Base-by-base conservation (phyloP, 371 early-diverging fungal genomes). In the Mucor piriformis region DNA sequence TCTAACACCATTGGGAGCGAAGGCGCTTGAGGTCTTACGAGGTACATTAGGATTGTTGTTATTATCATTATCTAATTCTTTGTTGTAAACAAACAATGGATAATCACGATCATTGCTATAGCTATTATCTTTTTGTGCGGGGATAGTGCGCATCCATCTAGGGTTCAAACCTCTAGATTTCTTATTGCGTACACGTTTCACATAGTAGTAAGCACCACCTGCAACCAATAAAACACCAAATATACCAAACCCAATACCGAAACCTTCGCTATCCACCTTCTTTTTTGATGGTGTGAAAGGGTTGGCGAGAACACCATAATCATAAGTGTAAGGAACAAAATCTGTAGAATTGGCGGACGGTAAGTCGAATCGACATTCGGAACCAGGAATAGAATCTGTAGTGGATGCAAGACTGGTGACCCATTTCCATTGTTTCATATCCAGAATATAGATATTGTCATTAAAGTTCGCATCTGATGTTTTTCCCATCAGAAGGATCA, bases 381-480 rank as follows among this genome's bases (percentile, higher is more conserved):
- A 42, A 10, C 57, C 6, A 8, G 50, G 46, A 1, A 57, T 50
- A 15, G 54, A n/a, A 21, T 33, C 21, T 3, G 43, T 2, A 35
- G 24, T 18, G 23, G 18, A 23, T 8, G 25, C 32, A 5, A 32
- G 42, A 7, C 25, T 35, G 27, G 59, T 29, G 1, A 75, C 70
- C 81, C 81, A 80, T 65, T 64, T 57, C 81, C 77, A 77, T 12
- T 40, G 42, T 0, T 55, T 40, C 69, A 75, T 63, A 37, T 80
- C 76, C 8, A 80, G 63, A 23, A 80, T 68, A 29, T 56, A 69
- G 12, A 77, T 32, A 10, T 67, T 64, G 24, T 67, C 47, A 11
- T 64, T 66, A 54, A 66, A 79, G 0, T 54, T 55, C 0, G 24
- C 38, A 0, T 44, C 15, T 4, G 35, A 33, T 10, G 32, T 37